Conservation (phyloP, 129 eudicot genomes). For the Artemisia annua region DNA sequence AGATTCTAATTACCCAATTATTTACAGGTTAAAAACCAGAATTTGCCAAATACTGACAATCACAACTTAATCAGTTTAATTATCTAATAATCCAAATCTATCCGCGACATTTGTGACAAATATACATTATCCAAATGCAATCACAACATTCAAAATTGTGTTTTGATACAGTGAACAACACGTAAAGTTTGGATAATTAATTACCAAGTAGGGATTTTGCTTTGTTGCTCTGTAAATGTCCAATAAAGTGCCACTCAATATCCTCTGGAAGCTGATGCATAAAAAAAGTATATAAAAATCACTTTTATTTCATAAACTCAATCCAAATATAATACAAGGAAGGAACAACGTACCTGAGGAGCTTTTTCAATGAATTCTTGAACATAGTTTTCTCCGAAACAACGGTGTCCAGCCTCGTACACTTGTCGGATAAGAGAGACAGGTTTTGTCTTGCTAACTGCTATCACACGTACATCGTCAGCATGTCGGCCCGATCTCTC, state of each 20-base stretch:
- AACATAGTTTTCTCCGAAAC: slow-evolving; percentile 91
- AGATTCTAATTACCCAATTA: no score
- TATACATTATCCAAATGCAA: not conserved
- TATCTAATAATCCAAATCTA: no score
- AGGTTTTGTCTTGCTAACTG: slow-evolving; percentile 87
- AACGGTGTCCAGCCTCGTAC: slow-evolving; percentile 87
- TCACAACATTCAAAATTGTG: not conserved
- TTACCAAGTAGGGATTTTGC: slow-evolving; percentile 74
- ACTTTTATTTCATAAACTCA: not conserved
- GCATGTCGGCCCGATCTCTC: slow-evolving; percentile 69
- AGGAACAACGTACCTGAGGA: slow-evolving; percentile 55
- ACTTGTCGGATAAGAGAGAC: slow-evolving; percentile 67
- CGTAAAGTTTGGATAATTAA: slow-evolving; percentile 17
- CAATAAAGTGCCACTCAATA: slow-evolving; percentile 91
- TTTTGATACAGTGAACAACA: no score
- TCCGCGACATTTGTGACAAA: no score
- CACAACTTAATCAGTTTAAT: no score
- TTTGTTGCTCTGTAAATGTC: slow-evolving; percentile 97
- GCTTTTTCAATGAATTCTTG: slow-evolving; percentile 89
- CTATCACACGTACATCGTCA: slow-evolving; percentile 75
- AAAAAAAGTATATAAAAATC: not conserved
- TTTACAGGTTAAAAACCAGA: no score
- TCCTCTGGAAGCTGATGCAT: slow-evolving; percentile 74
- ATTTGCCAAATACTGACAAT: no score
- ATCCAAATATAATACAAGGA: not conserved